A percentile compares a stretch with the other conserved stretches of the same genome.
Evolutionary conservation across 768 basidiomycete genomes (phyloP).

Genomic region (Gymnopilus junonius): DNA sequence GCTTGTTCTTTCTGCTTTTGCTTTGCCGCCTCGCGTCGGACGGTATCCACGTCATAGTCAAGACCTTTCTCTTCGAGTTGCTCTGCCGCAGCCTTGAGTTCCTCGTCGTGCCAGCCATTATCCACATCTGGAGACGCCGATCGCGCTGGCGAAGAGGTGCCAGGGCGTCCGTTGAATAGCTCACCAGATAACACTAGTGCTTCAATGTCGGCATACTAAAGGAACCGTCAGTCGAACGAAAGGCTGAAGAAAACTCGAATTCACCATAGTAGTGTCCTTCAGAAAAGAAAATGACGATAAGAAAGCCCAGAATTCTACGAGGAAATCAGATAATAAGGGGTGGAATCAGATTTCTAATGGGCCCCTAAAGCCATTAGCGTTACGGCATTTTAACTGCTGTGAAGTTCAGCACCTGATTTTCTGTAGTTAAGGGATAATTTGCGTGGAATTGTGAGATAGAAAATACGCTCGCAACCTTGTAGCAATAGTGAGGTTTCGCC

Average conservation of each 20-base stretch:
- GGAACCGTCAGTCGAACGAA: not conserved
- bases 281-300: too few species aligned
- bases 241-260: not conserved
- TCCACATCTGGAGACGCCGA: slow-evolving; percentile 60
- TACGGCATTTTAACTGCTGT: not conserved
- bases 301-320: not conserved
- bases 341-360: not conserved
- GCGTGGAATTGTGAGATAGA: not conserved
- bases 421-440: not conserved
- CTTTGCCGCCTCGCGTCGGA: slow-evolving; percentile 38
- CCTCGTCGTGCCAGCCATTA: slow-evolving; percentile 59
- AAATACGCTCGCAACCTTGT: not conserved
- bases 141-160: slow-evolving; percentile 67
- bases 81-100: slow-evolving; percentile 40
- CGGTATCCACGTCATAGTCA: slow-evolving; percentile 49
- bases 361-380: not conserved
- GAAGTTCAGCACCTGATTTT: not conserved
- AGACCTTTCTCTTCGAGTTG: slow-evolving; percentile 39
- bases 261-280: not conserved
- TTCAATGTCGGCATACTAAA: slow-evolving; percentile 56
- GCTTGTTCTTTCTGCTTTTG: slow-evolving; percentile 37
- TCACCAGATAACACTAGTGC: slow-evolving; percentile 78
- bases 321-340: not conserved
- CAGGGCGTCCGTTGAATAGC: slow-evolving; percentile 60
- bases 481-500: not conserved